Evolutionary conservation across 1,139 yeast genomes (phyloP), one percentile per base, ranked within the genome.

Genomic region (Pichia sp.): DNA sequence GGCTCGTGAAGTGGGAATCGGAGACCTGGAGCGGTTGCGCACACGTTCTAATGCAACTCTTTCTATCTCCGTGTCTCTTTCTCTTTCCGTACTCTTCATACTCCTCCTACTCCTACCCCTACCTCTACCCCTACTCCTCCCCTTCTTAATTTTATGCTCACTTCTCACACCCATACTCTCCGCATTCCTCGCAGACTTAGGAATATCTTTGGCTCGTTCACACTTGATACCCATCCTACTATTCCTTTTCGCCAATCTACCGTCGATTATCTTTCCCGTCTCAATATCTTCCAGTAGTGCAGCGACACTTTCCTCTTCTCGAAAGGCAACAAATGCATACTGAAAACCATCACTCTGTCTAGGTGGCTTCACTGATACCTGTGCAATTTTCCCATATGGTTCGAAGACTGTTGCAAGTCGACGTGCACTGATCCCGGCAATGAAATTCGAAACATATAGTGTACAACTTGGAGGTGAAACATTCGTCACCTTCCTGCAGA

Each of bases 291-390:
- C 69, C 32, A 77, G 55, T 12, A 85, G 84, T 35, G 67, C 69
- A 49, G 75, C 79, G 47, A 84, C 78, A 51, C 76, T 81, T 44
- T 73, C 73, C 15, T 63, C 56, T 39, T 66, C 71, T 50, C 73
- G 72, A 52, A 69, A 80, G 52, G 79, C 85, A 23, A 80, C 85
- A 58, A 79, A 80, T n/a, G 86, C 87, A 50, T 69, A 79, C 47
- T 78, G 77, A 48, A 74, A 68, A 32, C 80, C 77, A 43, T 73
- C 77, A 40, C 72, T 72, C 21, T 73, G 66, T 57, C 79, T 69
- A 39, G 85, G 80, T 37, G 85, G 84, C 25, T 85, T 81, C 39
- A 79, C 75, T 49, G 75, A 84, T 42, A 80, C 74, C 56, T 84
- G 69, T 37, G 76, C 74, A 35, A 79, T 62, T 46, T 72, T 72